Base-by-base conservation (phyloP, 257 asterid species). In the Mitragyna speciosa region DNA sequence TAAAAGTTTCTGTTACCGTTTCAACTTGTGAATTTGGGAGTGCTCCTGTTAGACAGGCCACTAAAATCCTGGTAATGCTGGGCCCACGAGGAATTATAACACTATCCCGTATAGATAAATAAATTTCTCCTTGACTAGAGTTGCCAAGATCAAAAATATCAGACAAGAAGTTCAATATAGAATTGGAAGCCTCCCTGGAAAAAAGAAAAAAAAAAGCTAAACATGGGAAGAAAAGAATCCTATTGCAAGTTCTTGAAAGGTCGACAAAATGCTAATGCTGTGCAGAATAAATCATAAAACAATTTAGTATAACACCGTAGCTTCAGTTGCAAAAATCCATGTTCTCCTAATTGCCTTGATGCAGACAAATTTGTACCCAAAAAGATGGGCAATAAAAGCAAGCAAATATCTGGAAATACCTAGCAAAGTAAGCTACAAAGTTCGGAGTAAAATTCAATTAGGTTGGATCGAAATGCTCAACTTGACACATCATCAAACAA, bases 171-270 rank as follows among this genome's bases (percentile, higher is more conserved):
- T 82, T 91, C 85, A 95, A 82, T 85, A 95, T 92, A 76, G 98
- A 95, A 81, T 93, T 94, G 76, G 95, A 96, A 76, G 99, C 99
- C 84, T 94, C 99, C 95, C 99, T 96, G 97, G 26, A 59, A 70
- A 5, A 28, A 70, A n/a, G n/a, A n/a, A 66, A 24, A 75, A 59
- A 30, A 51, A 75, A 33, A 76, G 51, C 72, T 16, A 3, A 66
- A 33, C 30, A 24, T 9, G 7, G 43, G 28, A 61, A 36, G 14
- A 56, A 58, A 61, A 64, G 0, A 45, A 24, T 51, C 10, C 16
- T 5, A 15, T 24, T 26, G 71, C 76, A 7, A 33, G 30, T 28
- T 20, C 48, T 39, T 16, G 5, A 9, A 22, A 43, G 47, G n/a
- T 52, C 30, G 56, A 48, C 56, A 24, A 52, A 58, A 41, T 43